Evolutionary conservation across 2,329 filamentous ascomycete genomes (phyloP), one percentile per base, ranked within the genome.

Genomic region (Byssothecium circinans): DNA sequence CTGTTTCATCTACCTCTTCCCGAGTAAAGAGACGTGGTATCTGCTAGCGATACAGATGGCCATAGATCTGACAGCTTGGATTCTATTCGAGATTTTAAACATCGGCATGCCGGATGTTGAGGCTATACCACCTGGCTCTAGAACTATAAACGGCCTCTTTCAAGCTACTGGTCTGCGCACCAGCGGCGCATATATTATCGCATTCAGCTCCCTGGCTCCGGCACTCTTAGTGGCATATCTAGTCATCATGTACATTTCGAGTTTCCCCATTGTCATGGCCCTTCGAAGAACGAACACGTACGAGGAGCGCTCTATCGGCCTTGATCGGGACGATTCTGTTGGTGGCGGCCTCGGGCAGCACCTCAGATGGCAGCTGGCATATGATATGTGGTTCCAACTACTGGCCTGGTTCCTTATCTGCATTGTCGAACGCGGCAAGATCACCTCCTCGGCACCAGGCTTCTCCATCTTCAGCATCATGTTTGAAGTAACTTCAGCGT

Each of bases 211-310:
- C 1, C 72, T 83, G 1, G 65, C 71, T 32, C 81, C 83, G 5
- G 82, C 81, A 2, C 72, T 85, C 2, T 79, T 84, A 49, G 75
- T 86, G 0, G 67, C 82, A 2, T 85, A 83, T 56, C 73, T 85
- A 11, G 76, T 85, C 45, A 83, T 85, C 74, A 86, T 86, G 81
- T 86, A 86, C 64, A 81, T 86, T 34, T 82, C 82, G 1, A 81
- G 78, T 2, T 85, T 83, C 50, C 83, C 84, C 0, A 78, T 85
- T 18, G 78, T 81, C 20, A 82, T 86, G 49, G 83, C 80, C 1
- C 81, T 86, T 70, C 80, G 85, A 22, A 82, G 85, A 62, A 86
- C 84, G 32, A 88, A 88, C 60, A 81, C 87, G 23, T 89, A 89
- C 61, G 85, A 88, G 62, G 85, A 89, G 59, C 76, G 83, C 6